Evolutionary conservation across 2,329 filamentous ascomycete species (phyloP), one percentile per base, ranked within the genome.

Genomic region (Nigrograna mackinnonii): DNA sequence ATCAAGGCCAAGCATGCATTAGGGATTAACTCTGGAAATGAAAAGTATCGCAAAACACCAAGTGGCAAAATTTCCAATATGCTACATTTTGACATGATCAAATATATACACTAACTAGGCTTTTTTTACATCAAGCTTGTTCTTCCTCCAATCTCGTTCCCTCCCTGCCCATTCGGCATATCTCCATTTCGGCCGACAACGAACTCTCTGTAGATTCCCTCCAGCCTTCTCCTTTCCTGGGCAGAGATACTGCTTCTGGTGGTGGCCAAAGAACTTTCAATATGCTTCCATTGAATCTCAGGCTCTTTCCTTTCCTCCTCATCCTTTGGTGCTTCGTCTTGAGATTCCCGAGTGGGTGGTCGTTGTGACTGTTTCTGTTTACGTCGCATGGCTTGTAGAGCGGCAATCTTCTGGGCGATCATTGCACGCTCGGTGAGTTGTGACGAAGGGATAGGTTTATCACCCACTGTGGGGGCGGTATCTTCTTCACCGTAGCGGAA

Each of bases 81-180:
- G n/a, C n/a, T n/a, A n/a, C n/a, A n/a, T n/a, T n/a, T 33, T 17
- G 16, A 33, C 9, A 33, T 17, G 9, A 33, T 13, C 16, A 33
- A 12, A 33, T 17, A 33, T 13, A 33, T 17, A n/a, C n/a, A n/a
- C n/a, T n/a, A n/a, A n/a, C n/a, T n/a, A n/a, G n/a, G n/a, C n/a
- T n/a, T n/a, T n/a, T n/a, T 22, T 35, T 59, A 96, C 94, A 97
- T 97, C 70, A 99, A 76, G 71, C 91, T 97, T 57, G 87, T 92
- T 64, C 94, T 78, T 12, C 91, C 94, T 6, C 94, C 94, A 71
- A 99, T 84, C 70, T 97, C 94, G 68, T 85, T 95, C 43, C 87
- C 88, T 0, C 88, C 91, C 70, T 97, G 89, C 2, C 94, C 94
- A 68, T 87, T 92, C 46, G 85, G 89, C 89, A 99, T 91, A 74